Evolutionary conservation across 1,284 basidiomycete genomes (phyloP), one percentile per base, ranked within the genome.

Genomic region (Apiotrichum gracile): DNA sequence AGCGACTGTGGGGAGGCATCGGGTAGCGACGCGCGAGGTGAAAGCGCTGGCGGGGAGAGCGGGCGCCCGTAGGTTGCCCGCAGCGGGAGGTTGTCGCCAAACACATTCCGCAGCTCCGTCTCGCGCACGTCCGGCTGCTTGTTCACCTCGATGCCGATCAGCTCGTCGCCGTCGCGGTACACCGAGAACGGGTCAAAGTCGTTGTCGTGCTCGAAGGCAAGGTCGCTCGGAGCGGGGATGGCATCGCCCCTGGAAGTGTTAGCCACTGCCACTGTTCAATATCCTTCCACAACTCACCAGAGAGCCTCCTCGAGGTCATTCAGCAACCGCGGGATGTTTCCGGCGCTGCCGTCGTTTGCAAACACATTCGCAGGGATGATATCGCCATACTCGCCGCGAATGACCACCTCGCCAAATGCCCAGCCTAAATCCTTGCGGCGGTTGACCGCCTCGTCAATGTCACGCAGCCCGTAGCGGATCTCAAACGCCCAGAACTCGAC

Each of bases 231-330:
- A 10, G 69, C 58, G 1, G 71, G 69, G 21, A 63, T 62, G 17
- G 70, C 69, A 31, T 73, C 69, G 24, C 71, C 71, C 67, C 68
- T 69, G 19, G 35, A 6, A 21, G 37, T 8, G 52, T 62, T 35
- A 62, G 58, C 37, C 5, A 14, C 5, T 34, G 6, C 16, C 24
- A 35, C 16, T 19, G 4, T 17, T n/a, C 34, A 35, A 13, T 14
- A 5, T 39, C 17, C 14, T 19, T 10, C 19, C 17, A n/a, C 2
- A 0, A 62, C 68, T 48, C 41, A 69, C 71, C 71, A 73, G 5
- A 72, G 40, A 1, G 64, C 68, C 53, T 72, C 70, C 45, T 73
- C 71, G 10, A 73, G 61, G 58, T 73, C 71, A 42, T 70, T 69
- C 26, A 73, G 55, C 19, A 73, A 47, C 19, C 71, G 53, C 1